Percentiles rank a stretch among this genome's conserved stretches.
These are phyloP conservation scores for Acorus calamus DNA, from an alignment of 106 monocot genomes.

Conservation along the genomic window DNA sequence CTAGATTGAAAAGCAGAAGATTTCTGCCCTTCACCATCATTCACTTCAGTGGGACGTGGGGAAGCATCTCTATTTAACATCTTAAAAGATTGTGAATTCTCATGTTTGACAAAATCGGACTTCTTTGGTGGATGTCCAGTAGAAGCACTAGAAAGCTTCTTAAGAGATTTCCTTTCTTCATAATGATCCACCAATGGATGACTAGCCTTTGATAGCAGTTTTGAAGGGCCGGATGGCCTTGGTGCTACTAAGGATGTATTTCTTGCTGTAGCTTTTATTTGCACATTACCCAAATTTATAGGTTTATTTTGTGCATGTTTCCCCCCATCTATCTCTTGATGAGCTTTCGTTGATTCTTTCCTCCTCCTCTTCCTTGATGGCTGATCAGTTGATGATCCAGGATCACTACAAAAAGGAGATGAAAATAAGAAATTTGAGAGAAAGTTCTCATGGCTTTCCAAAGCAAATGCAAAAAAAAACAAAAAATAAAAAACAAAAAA, in stretches of 20 bases:
- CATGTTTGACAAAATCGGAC: slow-evolving; percentile 17
- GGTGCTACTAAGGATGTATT: slow-evolving; percentile 37
- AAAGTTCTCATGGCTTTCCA: slow-evolving; percentile 7
- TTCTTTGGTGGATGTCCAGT: slow-evolving; percentile 16
- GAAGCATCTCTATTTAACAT: slow-evolving; percentile 29
- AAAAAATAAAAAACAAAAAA: no score
- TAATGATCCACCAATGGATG: slow-evolving; percentile 23
- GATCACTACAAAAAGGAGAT: slow-evolving; percentile 39
- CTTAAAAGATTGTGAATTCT: slow-evolving; percentile 29
- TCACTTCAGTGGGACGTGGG: slow-evolving; percentile 24
- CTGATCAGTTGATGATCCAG: slow-evolving; percentile 39
- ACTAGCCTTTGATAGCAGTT: slow-evolving; percentile 2
- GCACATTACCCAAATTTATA: slow-evolving; percentile 22
- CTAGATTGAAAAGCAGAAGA: slow-evolving; percentile 13
- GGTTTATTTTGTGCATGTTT: slow-evolving; percentile 19
- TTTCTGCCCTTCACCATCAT: slow-evolving; percentile 41
- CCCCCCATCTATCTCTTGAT: slow-evolving; percentile 16
- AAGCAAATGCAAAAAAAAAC: no score
- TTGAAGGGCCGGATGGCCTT: slow-evolving; percentile 20
- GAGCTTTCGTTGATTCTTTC: slow-evolving; percentile 51
- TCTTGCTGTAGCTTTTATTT: slow-evolving; percentile 62
- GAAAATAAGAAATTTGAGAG: neutral
- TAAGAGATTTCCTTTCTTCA: slow-evolving; percentile 51
- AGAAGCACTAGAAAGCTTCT: slow-evolving; percentile 30
- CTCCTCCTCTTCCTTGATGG: slow-evolving; percentile 77